These are phyloP conservation scores for Aspergillus pseudonomiae DNA, from an alignment of 2,329 filamentous ascomycete genomes.

Conservation along the genomic window DNA sequence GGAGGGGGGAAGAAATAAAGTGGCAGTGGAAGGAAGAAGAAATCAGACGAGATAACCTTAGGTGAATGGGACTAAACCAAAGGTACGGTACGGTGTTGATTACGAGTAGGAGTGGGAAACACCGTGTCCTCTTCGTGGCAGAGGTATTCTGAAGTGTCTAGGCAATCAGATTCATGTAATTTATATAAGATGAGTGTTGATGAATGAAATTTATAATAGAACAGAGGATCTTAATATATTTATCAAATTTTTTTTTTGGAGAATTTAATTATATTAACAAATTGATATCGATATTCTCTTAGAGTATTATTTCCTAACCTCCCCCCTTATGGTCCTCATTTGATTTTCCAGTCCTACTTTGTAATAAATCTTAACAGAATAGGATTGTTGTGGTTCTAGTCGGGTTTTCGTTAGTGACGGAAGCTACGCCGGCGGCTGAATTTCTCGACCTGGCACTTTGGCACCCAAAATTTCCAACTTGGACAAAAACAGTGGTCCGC, in stretches of 20 bases:
- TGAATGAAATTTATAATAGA: background rate
- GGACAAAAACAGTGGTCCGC: conserved; percentile 28
- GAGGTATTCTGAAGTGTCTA: conserved; percentile 4
- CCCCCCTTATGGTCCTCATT: background rate
- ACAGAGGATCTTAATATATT: background rate
- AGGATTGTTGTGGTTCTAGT: conserved; percentile 3
- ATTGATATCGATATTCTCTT: background rate
- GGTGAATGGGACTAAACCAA: background rate
- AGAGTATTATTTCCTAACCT: background rate
- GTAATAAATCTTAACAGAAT: background rate
- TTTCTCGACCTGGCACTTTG: conserved; percentile 38
- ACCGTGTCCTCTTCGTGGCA: conserved; percentile 33
- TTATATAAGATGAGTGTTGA: background rate
- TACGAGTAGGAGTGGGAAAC: conserved; percentile 24
- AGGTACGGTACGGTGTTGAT: conserved; percentile 4
- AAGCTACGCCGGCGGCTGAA: conserved; percentile 43
- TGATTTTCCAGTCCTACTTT: background rate
- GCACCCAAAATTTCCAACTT: conserved; percentile 39
- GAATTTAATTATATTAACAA: background rate
- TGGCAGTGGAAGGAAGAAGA: background rate
- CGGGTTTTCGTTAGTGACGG: conserved; percentile 33
- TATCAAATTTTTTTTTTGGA: background rate
- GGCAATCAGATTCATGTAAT: background rate
- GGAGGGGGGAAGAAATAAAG: background rate
- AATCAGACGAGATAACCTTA: background rate